A percentile compares a stretch with the other conserved stretches of the same genome.
phyloP scores from a whole-genome alignment of 768 basidiomycete species.

The Punctularia strigosozonata region DNA sequence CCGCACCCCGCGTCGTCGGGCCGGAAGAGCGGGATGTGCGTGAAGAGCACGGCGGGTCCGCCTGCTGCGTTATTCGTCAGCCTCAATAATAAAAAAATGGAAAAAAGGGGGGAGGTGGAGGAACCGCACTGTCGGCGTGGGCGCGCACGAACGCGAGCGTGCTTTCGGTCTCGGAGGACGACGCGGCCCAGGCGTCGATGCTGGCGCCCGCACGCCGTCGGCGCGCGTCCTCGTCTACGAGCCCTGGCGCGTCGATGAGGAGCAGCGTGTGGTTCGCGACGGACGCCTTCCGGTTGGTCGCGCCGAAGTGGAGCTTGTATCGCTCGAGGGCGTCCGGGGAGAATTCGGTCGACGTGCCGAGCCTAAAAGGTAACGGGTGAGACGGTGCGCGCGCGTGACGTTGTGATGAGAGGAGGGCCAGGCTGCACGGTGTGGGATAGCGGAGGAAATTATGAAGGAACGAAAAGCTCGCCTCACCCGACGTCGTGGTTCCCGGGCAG shows the following conservation, averaged over 20 bases:
- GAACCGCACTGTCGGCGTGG: no score
- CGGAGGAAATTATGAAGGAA: slow-evolving; percentile 5
- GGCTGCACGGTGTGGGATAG: no score
- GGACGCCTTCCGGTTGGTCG: slow-evolving; percentile 47
- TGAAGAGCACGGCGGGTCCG: slow-evolving; percentile 62
- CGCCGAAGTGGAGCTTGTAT: slow-evolving; percentile 69
- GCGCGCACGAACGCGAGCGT: slow-evolving; percentile 42
- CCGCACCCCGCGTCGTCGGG: slow-evolving; percentile 63
- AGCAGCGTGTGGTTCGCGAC: slow-evolving; percentile 65
- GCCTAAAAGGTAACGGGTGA: slow-evolving; percentile 10
- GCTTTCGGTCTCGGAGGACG: slow-evolving; percentile 32
- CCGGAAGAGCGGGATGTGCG: slow-evolving; percentile 83
- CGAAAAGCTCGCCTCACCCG: slow-evolving; percentile 33
- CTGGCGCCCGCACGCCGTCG: slow-evolving; percentile 29
- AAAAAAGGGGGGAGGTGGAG: no score
- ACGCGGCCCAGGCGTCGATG: slow-evolving; percentile 34
- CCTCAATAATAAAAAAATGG: no score
- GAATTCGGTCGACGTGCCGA: slow-evolving; percentile 17
- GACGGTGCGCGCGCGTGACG: no score
- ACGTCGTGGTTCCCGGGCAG: slow-evolving; percentile 90
- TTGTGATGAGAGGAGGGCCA: no score
- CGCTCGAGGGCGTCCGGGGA: slow-evolving; percentile 24
- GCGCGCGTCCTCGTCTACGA: slow-evolving; percentile 62
- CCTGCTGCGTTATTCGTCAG: no score
- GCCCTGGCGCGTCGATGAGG: slow-evolving; percentile 60